Evolutionary conservation across 2,329 filamentous ascomycete genomes (phyloP).

Genomic region (Diaporthe vexans): DNA sequence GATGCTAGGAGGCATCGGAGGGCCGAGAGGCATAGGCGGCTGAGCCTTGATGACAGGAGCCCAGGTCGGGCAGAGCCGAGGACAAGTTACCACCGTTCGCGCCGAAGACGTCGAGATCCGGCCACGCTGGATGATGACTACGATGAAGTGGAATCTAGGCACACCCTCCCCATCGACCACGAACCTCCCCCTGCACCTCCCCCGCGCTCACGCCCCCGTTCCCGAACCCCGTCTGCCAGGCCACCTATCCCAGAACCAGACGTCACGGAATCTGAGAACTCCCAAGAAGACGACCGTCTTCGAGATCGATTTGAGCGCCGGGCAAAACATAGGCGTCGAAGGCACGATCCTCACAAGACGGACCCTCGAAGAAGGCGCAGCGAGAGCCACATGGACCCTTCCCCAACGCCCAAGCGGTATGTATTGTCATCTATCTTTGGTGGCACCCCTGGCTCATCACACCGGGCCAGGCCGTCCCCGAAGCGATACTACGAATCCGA

Average conservation of each 20-base stretch:
- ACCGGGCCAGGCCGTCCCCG: slow-evolving; percentile 41
- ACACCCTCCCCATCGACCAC: slow-evolving; percentile 41
- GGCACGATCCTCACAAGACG: slow-evolving; percentile 47
- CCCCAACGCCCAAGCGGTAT: slow-evolving; percentile 50
- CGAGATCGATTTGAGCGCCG: slow-evolving; percentile 38
- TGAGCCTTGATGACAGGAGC: slow-evolving; percentile 36
- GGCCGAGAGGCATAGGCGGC: slow-evolving; percentile 40
- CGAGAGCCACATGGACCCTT: slow-evolving; percentile 46
- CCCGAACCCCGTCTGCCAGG: slow-evolving; percentile 43
- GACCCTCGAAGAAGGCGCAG: slow-evolving; percentile 45
- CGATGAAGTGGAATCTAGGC: slow-evolving; percentile 43
- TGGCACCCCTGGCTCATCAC: slow-evolving; percentile 31
- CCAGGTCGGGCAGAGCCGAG: slow-evolving; percentile 34
- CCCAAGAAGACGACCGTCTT: slow-evolving; percentile 38
- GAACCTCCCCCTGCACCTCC: slow-evolving; percentile 30
- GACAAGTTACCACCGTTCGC: slow-evolving; percentile 31
- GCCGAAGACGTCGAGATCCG: slow-evolving; percentile 17
- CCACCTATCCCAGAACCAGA: slow-evolving; percentile 38
- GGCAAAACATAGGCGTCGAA: slow-evolving; percentile 44
- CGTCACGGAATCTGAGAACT: slow-evolving; percentile 25
- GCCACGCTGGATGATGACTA: slow-evolving; percentile 40
- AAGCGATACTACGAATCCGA: slow-evolving; percentile 51
- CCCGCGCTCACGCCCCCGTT: slow-evolving; percentile 46
- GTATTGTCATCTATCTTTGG: slow-evolving; percentile 40
- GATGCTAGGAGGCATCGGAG: slow-evolving; percentile 49